Percentiles rank a stretch among this genome's conserved stretches.
Conservation (phyloP, 306 rosid genomes). For the Boehmeria nivea region DNA sequence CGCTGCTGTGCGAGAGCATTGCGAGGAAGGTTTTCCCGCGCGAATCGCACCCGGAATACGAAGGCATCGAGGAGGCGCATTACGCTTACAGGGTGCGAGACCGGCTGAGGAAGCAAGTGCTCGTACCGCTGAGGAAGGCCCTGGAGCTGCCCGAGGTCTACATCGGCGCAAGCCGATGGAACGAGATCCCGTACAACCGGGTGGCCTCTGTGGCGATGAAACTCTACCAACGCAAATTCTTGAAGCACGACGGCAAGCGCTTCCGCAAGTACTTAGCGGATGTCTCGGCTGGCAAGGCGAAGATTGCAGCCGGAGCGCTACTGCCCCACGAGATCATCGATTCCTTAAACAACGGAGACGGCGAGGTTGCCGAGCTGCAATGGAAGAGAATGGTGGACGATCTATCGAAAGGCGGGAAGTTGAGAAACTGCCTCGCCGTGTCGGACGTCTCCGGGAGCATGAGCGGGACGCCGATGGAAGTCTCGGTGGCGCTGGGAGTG, state of each 20-base stretch:
- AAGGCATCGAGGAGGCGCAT: slow-evolving; percentile 56
- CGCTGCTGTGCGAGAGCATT: slow-evolving; percentile 55
- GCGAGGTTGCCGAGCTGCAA: slow-evolving; percentile 55
- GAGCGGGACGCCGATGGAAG: slow-evolving; percentile 46
- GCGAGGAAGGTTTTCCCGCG: slow-evolving; percentile 54
- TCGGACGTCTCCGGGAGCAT: slow-evolving; percentile 63
- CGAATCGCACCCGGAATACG: slow-evolving; percentile 37
- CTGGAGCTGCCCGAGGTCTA: slow-evolving; percentile 68
- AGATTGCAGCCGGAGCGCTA: slow-evolving; percentile 55
- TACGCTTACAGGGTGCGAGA: slow-evolving; percentile 66
- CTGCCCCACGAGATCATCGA: slow-evolving; percentile 52
- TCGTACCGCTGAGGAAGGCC: slow-evolving; percentile 55
- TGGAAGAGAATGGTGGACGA: slow-evolving; percentile 71
- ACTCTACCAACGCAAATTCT: slow-evolving; percentile 36
- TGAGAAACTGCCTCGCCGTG: slow-evolving; percentile 46
- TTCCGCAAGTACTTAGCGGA: slow-evolving; percentile 41
- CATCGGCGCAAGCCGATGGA: slow-evolving; percentile 56
- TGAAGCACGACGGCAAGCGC: slow-evolving; percentile 49
- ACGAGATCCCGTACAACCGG: slow-evolving; percentile 44
- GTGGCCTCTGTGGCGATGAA: slow-evolving; percentile 69
- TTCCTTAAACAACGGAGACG: slow-evolving; percentile 15
- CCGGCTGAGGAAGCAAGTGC: slow-evolving; percentile 54
- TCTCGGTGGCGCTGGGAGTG: slow-evolving; percentile 53
- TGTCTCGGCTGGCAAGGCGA: slow-evolving; percentile 34
- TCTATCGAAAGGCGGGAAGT: slow-evolving; percentile 34